Percentiles rank a stretch among this genome's conserved stretches.
Evolutionary conservation across 768 basidiomycete genomes (phyloP).

Genomic region (Gymnopilus dilepis): DNA sequence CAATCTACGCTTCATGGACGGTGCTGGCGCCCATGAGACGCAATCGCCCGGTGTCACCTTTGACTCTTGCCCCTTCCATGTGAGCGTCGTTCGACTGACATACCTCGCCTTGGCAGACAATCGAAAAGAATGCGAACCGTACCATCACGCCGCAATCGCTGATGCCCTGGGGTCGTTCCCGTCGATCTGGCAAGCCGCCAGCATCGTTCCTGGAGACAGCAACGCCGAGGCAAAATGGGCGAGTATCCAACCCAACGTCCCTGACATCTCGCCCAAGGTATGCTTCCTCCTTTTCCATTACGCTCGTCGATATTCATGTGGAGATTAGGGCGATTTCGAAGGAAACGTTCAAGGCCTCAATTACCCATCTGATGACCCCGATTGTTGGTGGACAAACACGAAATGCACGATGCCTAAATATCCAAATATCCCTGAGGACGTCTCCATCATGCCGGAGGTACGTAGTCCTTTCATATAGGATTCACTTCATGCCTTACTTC

Average conservation of each 20-base stretch:
- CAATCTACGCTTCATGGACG: too few relatives aligned
- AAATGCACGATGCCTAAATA: conserved; percentile 55
- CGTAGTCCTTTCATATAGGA: not conserved
- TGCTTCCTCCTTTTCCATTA: not conserved
- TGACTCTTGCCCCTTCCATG: not conserved
- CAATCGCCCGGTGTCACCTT: not conserved
- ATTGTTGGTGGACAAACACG: conserved; percentile 57
- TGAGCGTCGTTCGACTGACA: not conserved
- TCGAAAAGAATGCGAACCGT: conserved; percentile 45
- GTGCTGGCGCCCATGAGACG: too few relatives aligned
- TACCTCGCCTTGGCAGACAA: conserved; percentile 12
- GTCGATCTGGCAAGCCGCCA: conserved; percentile 47
- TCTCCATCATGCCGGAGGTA: conserved; percentile 55
- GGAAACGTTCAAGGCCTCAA: conserved; percentile 36
- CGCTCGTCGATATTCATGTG: not conserved
- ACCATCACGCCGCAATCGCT: conserved; percentile 44
- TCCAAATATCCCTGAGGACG: conserved; percentile 47
- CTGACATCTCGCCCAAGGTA: conserved; percentile 53
- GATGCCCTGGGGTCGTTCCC: conserved; percentile 45
- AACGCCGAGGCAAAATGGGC: conserved; percentile 50
- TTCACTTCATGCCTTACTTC: not conserved
- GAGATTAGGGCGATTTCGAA: conserved; percentile 26
- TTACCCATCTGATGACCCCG: conserved; percentile 48
- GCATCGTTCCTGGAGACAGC: conserved; percentile 46
- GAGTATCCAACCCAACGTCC: conserved; percentile 47